phyloP scores from a whole-genome alignment of 2,329 filamentous ascomycete species.

The Alternaria sp. region DNA sequence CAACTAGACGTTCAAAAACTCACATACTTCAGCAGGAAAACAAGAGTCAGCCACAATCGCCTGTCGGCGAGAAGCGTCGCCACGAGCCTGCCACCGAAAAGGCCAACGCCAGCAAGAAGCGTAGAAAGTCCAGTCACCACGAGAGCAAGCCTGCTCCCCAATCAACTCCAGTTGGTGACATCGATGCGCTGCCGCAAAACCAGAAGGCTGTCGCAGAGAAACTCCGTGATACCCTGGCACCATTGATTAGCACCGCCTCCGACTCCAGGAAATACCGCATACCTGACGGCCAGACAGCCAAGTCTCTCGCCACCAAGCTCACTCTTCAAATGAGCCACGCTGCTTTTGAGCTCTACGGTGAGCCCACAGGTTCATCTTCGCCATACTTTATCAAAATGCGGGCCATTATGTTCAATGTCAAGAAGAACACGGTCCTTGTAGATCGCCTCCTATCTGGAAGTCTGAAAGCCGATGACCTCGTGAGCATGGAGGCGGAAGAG shows the following conservation, averaged over 20 bases:
- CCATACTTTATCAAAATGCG: slow-evolving; percentile 72
- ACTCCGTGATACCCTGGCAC: slow-evolving; percentile 73
- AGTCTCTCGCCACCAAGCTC: slow-evolving; percentile 72
- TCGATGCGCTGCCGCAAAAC: slow-evolving; percentile 63
- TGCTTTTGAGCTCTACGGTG: slow-evolving; percentile 64
- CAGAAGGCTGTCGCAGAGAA: slow-evolving; percentile 75
- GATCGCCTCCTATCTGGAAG: slow-evolving; percentile 76
- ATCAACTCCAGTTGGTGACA: slow-evolving; percentile 22
- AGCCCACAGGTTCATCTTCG: slow-evolving; percentile 53
- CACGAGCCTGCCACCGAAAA: slow-evolving; percentile 45
- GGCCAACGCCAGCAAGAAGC: slow-evolving; percentile 44
- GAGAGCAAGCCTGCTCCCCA: slow-evolving; percentile 33
- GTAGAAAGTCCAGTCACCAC: slow-evolving; percentile 48
- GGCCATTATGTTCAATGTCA: slow-evolving; percentile 83
- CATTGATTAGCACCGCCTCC: slow-evolving; percentile 71
- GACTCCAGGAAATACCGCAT: slow-evolving; percentile 71
- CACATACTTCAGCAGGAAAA: slow-evolving; percentile 26
- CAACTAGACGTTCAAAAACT: slow-evolving; percentile 9
- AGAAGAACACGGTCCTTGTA: slow-evolving; percentile 82
- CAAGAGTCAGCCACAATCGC: slow-evolving; percentile 46
- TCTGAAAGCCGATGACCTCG: slow-evolving; percentile 77
- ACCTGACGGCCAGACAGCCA: slow-evolving; percentile 68
- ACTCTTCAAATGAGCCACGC: slow-evolving; percentile 82
- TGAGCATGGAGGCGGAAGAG: slow-evolving; percentile 88
- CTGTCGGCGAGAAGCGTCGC: slow-evolving; percentile 48